These are phyloP conservation scores for Kazachstania bromeliacearum DNA, from an alignment of 805 yeast genomes.

Conservation along the genomic window DNA sequence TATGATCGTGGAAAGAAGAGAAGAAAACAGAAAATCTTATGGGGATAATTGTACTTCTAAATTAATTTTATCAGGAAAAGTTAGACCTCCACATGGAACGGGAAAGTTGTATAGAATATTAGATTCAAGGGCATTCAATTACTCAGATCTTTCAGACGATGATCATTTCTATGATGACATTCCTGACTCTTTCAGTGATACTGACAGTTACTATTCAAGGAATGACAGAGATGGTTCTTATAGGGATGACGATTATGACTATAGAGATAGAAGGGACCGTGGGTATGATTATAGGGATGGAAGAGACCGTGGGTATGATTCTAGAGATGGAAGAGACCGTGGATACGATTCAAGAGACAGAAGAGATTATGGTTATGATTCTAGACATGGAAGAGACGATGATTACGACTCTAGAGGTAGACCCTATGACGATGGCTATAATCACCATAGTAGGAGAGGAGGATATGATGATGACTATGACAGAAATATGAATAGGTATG, in stretches of 20 bases:
- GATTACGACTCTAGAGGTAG: not conserved
- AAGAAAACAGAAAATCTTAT: conserved; percentile 90
- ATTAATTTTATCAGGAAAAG: conserved; percentile 70
- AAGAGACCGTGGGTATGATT: conserved; percentile 6
- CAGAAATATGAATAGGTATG: not conserved
- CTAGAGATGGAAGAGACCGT: conserved; percentile 14
- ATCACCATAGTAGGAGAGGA: not conserved
- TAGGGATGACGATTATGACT: conserved; percentile 17
- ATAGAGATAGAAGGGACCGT: conserved; percentile 14
- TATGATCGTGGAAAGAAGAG: conserved; percentile 92
- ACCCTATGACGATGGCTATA: not conserved
- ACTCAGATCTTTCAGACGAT: conserved; percentile 39
- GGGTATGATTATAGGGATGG: conserved; percentile 7
- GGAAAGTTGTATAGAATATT: conserved; percentile 79
- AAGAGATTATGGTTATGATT: conserved; percentile 1
- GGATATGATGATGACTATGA: not conserved
- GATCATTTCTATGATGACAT: conserved; percentile 53
- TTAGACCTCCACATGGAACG: conserved; percentile 83
- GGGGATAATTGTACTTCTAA: conserved; percentile 83
- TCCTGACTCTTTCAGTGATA: conserved; percentile 34
- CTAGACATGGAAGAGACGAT: conserved; percentile 2
- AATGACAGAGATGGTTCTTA: conserved; percentile 1
- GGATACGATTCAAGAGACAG: conserved; percentile 3
- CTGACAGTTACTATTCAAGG: not conserved
- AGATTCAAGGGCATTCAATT: conserved; percentile 73